Evolutionary conservation across 805 yeast genomes (phyloP), one percentile per base, ranked within the genome.

Genomic region (Yarrowia deformans): DNA sequence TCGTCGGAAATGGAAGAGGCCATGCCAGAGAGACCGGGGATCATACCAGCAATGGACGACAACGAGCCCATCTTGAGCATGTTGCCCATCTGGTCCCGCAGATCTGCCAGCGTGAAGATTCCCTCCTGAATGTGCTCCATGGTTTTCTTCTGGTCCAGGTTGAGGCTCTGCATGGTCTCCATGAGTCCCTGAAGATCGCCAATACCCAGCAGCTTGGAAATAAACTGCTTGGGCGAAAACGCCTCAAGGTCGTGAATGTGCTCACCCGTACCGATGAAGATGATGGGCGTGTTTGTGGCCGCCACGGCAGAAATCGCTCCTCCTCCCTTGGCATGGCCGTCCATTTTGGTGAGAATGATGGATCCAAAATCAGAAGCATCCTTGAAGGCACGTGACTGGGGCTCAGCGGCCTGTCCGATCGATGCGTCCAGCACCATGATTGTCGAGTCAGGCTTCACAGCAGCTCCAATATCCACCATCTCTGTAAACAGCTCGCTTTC

Each of bases 241-340:
- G 90, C 87, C 79, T 95, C 99, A 70, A 94, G 84, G 77, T 94
- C 98, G 69, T 90, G 90, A 45, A 93, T 90, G 76, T 95, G 99
- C 79, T 94, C 99, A 77, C 99, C 99, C 2, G 98, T 94, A 85
- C 99, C 99, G 70, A 94, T 95, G 76, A 94, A 94, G 9, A 90
- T 91, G 73, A 94, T 90, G 8, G 99, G 99, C 0, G 98, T 95
- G 69, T 90, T 84, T 2, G 98, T 94, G 2, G 97, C 95, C 1
- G 99, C 99, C 68, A 94, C 98, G 0, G 99, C 99, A 48, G 97
- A 92, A 68, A 94, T 93, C 39, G 99, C 99, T 83, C 99, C 99
- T 81, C 99, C 99, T 78, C 99, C 99, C 80, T 90, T 94, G 46
- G 98, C 99, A 76, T 95, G 98, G 67, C 98, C 98, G 80, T 94